Evolutionary conservation across 1,284 basidiomycete genomes (phyloP), one percentile per base, ranked within the genome.

Genomic region (Caloboletus firmus): DNA sequence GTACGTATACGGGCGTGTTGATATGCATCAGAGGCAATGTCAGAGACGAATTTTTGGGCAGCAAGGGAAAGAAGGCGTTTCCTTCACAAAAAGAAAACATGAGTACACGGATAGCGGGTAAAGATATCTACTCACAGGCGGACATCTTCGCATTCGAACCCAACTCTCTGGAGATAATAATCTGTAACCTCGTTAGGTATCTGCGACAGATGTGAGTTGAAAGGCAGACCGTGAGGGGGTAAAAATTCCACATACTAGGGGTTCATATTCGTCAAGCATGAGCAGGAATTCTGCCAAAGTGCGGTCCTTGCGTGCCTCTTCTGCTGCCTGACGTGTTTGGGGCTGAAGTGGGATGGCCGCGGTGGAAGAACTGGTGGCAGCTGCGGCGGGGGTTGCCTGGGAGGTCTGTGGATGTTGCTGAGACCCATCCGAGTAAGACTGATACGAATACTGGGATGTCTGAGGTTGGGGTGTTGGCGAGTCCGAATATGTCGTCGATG

Each of bases 181-280:
- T 98, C 94, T 5, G 96, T 97, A 15, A 99, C 95, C 72, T 99
- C 95, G 69, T 96, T 97, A 2, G 97, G 97, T 62, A 99, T 95
- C 93, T 97, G 31, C 15, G 41, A n/a, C n/a, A 10, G 2, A 10
- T 24, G 45, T 34, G 52, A 42, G 46, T 20, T 12, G 11, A 42
- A 5, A 22, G n/a, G 3, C 1, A 9, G 32, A 5, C 1, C 36
- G 39, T n/a, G 10, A 34, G 20, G 28, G 44, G 18, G 32, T 44
- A 17, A 24, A 18, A 7, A 22, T 17, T 9, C 2, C 30, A 79
- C 84, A 58, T 64, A 95, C 94, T 71, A 99, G 72, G 35, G 97
- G 97, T 64, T 97, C 93, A 71, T 98, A 98, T 41, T 96, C 94
- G 66, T 99, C 96, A 36, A 99, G 79, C 89, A 96, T 92, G 45